Evolutionary conservation across 78 protist species (phyloP).

Genomic region (Dictyostelium brefeldianum): DNA sequence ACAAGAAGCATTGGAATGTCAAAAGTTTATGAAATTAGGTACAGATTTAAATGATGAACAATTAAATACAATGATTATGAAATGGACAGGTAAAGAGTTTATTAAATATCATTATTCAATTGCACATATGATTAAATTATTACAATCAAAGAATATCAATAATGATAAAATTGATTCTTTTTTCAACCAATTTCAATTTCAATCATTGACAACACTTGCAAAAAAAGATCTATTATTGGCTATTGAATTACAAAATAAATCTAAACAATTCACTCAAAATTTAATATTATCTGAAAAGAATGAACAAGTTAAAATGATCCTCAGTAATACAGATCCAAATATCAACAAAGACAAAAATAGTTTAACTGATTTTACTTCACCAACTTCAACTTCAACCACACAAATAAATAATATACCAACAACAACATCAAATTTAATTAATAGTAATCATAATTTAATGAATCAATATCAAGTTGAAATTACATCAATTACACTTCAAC

Average conservation of each 20-base stretch:
- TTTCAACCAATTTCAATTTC: slow-evolving; percentile 49
- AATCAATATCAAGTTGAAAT: slow-evolving; percentile 33
- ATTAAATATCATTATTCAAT: slow-evolving; percentile 8
- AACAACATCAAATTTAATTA: neutral
- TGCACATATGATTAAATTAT: slow-evolving; percentile 39
- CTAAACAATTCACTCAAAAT: slow-evolving; percentile 25
- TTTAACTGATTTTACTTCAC: neutral
- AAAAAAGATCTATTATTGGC: slow-evolving; percentile 42
- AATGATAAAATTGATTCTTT: slow-evolving; percentile 49
- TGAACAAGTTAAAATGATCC: neutral
- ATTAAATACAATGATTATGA: slow-evolving; percentile 16
- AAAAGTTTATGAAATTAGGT: slow-evolving; percentile 2
- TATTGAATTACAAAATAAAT: slow-evolving; percentile 54
- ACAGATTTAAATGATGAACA: slow-evolving; percentile 9
- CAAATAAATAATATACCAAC: neutral
- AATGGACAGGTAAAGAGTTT: slow-evolving; percentile 36
- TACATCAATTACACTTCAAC: slow-evolving; percentile 24
- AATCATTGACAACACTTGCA: slow-evolving; percentile 31
- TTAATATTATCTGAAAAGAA: slow-evolving; percentile 26
- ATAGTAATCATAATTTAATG: neutral
- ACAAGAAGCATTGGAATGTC: slow-evolving; percentile 61
- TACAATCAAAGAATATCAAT: slow-evolving; percentile 35
- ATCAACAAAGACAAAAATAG: neutral
- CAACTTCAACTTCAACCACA: neutral
- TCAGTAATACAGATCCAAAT: slow-evolving; percentile 19